Evolutionary conservation across 345 rosid species (phyloP), one percentile per base, ranked within the genome.

Genomic region (Rhodamnia argentea): DNA sequence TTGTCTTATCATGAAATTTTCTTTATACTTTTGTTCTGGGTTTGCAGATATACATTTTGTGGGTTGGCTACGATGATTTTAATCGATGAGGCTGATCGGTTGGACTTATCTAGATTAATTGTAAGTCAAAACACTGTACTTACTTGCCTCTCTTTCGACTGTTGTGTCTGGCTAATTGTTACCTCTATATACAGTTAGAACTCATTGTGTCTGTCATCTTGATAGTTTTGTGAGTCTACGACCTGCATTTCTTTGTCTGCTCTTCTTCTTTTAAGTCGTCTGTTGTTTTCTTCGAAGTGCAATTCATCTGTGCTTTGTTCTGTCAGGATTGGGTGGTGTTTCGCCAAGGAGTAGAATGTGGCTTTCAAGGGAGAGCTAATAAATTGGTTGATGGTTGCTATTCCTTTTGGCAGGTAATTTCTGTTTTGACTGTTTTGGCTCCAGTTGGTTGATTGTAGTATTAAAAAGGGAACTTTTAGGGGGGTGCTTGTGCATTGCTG

Each of bases 291-390:
- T 83, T 40, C 52, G 78, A 70, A 70, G 78, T 83, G 11, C 57
- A 13, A 27, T 82, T 82, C 55, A 52, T 0, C 60, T 84, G 22
- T 50, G 52, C 50, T 57, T 78, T 51, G 37, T 55, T 83, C 29
- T 22, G 55, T 44, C 87, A 97, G 99, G 93, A 92, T 89, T 97
- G 99, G 99, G 93, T 92, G 85, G 94, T 90, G 53, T 93, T 91
- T 89, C 94, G 99, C 88, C 99, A 97, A 94, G 99, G 99, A 87
- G 90, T 94, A 62, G 99, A 97, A 90, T 90, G 95, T 87, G 99
- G 99, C 88, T 96, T 97, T 91, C 99, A 97, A 91, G 99, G 99
- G 86, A 92, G 99, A 94, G 91, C 94, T n/a, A 97, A 97, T 90
- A 97, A 97, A 88, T 90, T 97, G 88, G 98, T 97, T 82, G 99